A percentile compares a stretch with the other conserved stretches of the same genome.
phyloP scores from a whole-genome alignment of 1,284 basidiomycete species.

The Cystobasidium pallidum region DNA sequence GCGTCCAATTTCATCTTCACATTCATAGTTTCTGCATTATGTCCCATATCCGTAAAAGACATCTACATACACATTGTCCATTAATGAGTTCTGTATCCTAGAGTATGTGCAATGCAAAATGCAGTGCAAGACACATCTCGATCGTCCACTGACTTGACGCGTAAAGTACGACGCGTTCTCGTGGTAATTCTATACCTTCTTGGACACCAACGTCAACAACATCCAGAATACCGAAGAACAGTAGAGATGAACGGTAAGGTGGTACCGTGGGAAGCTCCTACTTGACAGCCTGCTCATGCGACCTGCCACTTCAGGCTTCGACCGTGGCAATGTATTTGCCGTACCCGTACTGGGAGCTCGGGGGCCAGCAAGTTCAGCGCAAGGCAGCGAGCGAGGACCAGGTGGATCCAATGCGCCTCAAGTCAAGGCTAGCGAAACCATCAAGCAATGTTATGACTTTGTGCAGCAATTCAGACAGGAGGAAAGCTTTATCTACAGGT shows the following conservation, averaged over 20 bases:
- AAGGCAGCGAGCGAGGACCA: slow-evolving; percentile 17
- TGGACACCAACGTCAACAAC: background rate
- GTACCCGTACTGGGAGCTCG: slow-evolving; percentile 51
- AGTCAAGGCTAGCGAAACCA: slow-evolving; percentile 62
- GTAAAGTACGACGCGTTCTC: slow-evolving; percentile 32
- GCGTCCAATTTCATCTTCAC: background rate
- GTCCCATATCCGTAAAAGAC: background rate
- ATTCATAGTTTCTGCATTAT: background rate
- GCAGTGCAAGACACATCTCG: no score
- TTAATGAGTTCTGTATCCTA: background rate
- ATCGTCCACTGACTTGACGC: slow-evolving; percentile 15
- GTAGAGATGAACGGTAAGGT: slow-evolving; percentile 28
- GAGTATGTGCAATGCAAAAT: background rate
- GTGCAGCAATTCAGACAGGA: slow-evolving; percentile 82
- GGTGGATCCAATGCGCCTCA: slow-evolving; percentile 22
- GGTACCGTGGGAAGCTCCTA: no score
- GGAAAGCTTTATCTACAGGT: slow-evolving; percentile 87
- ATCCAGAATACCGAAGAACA: background rate
- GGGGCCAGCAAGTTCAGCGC: slow-evolving; percentile 26
- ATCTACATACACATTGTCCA: background rate
- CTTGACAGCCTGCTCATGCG: background rate
- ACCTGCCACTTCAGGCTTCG: slow-evolving; percentile 43
- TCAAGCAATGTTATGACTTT: slow-evolving; percentile 80
- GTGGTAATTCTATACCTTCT: background rate
- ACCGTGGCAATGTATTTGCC: slow-evolving; percentile 49